phyloP scores from a whole-genome alignment of 225 moss, liverwort and hornwort species.

The Polytrichum commune region DNA sequence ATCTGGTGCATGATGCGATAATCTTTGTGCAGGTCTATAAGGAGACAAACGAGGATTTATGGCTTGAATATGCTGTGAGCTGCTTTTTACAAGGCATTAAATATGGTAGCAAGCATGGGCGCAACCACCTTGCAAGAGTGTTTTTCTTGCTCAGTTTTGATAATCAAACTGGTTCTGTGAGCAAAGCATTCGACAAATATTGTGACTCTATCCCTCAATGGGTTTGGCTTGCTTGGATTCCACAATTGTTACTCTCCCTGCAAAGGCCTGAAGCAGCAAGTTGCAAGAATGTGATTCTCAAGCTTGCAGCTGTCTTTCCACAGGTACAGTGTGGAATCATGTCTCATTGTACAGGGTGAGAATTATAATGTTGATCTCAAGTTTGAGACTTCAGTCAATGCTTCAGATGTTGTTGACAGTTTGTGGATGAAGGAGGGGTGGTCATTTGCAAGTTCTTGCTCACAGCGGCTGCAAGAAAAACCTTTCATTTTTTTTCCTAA shows the following conservation, averaged over 20 bases:
- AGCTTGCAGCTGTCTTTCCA: constrained; percentile 91
- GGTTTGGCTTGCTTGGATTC: constrained; percentile 99
- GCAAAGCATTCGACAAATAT: constrained; percentile 97
- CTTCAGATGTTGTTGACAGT: no score
- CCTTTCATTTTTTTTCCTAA: no score
- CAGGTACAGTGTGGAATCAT: constrained; percentile 42
- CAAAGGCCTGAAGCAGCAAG: constrained; percentile 96
- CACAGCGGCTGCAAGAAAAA: no score
- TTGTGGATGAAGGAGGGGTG: no score
- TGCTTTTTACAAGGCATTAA: constrained; percentile 98
- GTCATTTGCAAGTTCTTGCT: no score
- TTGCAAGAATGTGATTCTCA: constrained; percentile 93
- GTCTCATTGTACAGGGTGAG: no score
- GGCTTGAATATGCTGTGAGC: constrained; percentile 99
- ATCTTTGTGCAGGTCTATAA: constrained; percentile 77
- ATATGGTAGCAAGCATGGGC: constrained; percentile 92
- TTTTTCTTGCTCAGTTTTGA: constrained; percentile 96
- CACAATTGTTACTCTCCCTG: constrained; percentile 86
- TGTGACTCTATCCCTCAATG: constrained; percentile 89
- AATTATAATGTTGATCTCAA: no score
- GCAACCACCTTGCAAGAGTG: constrained; percentile 96
- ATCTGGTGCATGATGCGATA: no score
- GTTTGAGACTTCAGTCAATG: no score
- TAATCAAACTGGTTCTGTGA: constrained; percentile 92
- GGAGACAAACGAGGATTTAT: constrained; percentile 90